Evolutionary conservation across 345 rosid genomes (phyloP).

Genomic region (Mangifera indica): DNA sequence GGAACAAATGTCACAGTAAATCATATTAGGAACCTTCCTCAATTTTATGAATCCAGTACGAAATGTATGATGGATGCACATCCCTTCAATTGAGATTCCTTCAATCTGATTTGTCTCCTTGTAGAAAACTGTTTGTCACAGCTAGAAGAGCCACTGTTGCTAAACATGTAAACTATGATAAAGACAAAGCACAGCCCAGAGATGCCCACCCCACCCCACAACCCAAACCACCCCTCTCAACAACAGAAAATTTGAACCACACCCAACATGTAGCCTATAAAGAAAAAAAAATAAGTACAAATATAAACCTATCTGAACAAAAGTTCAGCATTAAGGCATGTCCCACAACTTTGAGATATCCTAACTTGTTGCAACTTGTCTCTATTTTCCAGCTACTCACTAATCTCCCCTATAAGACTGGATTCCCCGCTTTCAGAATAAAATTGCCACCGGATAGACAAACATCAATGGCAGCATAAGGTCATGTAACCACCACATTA

Average conservation of each 20-base stretch:
- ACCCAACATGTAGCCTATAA: background rate
- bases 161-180: slow-evolving; percentile 22
- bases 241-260: slow-evolving; percentile 1
- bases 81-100: slow-evolving; percentile 51
- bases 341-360: slow-evolving; percentile 6
- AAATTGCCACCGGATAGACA: slow-evolving; percentile 17
- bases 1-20: slow-evolving; percentile 75
- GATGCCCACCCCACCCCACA: background rate
- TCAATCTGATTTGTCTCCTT: slow-evolving; percentile 46
- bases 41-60: slow-evolving; percentile 65
- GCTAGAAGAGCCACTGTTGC: slow-evolving; percentile 28
- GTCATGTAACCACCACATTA: slow-evolving; percentile 23
- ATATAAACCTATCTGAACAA: background rate
- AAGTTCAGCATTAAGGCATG: background rate
- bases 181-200: slow-evolving; percentile 7
- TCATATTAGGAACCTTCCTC: slow-evolving; percentile 64
- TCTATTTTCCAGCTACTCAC: background rate
- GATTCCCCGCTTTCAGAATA: slow-evolving; percentile 12
- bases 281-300: background rate
- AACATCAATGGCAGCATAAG: slow-evolving; percentile 15
- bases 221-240: slow-evolving; percentile 9
- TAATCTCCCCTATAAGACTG: slow-evolving; percentile 19
- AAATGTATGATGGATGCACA: slow-evolving; percentile 55
- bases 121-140: slow-evolving; percentile 29
- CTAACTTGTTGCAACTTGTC: background rate